Evolutionary conservation across 2,329 filamentous ascomycete species (phyloP), one percentile per base, ranked within the genome.

Genomic region (Monilinia polystroma): DNA sequence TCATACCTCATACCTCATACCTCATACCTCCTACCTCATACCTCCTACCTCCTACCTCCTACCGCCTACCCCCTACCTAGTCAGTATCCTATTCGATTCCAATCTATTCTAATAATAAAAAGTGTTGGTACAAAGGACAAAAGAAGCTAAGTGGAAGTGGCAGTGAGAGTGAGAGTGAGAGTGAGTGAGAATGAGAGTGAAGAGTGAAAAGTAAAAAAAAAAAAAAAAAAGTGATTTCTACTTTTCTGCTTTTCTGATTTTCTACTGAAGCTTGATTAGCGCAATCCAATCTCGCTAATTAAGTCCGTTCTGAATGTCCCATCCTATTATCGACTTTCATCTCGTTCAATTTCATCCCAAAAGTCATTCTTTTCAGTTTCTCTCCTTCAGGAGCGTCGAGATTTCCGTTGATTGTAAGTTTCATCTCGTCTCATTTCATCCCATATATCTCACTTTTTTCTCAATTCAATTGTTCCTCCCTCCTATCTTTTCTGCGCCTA

Each of bases 251-350:
- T 35, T 35, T 35, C 32, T 35, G 5, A 5, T 20, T 51, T 16
- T 26, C 56, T 49, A 45, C 58, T 62, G 58, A 62, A 62, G 58
- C 58, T 62, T 51, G 23, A 6, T 66, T 60, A 66, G 64, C 55
- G 55, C 55, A 66, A 45, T 66, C 64, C 55, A 66, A 66, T 66
- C 64, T 66, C 64, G 64, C 64, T 66, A 66, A 66, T 66, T 60
- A 66, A 53, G 58, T 51, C 47, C 26, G 57, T 59, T 35, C 56
- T 60, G 55, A 51, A 60, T 60, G 56, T 59, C 49, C 55, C 55
- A 66, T 66, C 64, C 51, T 53, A 66, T 66, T 66, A 66, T 66
- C 64, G 55, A 66, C 56, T 32, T 52, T 52, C 47, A 52, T 58
- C 55, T 60, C 63, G 41, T 26, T 54, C 54, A 51, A 66, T 66